Percentiles rank a stretch among this genome's conserved stretches.
Evolutionary conservation across 148 eudicot genomes (phyloP).

Genomic region (Vaccinium darrowii): DNA sequence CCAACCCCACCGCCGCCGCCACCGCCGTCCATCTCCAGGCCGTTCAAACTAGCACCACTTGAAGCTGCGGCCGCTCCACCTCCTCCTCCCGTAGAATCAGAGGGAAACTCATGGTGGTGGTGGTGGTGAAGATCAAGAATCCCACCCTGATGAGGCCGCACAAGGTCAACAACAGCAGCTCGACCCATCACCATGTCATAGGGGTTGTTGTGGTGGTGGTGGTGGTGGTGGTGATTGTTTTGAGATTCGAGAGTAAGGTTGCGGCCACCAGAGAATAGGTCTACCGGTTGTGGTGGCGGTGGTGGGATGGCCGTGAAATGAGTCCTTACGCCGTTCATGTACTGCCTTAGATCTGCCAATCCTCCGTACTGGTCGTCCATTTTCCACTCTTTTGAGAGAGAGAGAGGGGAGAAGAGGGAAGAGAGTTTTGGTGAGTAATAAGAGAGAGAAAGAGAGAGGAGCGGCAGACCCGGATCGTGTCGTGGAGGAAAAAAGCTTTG

Average conservation of each 20-base stretch:
- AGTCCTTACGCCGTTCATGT: slow-evolving; percentile 33
- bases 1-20: slow-evolving; percentile 15
- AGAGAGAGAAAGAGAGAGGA: slow-evolving; percentile 12
- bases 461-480: slow-evolving; percentile 61
- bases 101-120: slow-evolving; percentile 18
- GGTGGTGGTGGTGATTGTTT: slow-evolving; percentile 16
- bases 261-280: slow-evolving; percentile 33
- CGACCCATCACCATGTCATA: slow-evolving; percentile 36
- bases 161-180: background rate
- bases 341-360: slow-evolving; percentile 43
- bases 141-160: slow-evolving; percentile 5
- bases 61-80: background rate
- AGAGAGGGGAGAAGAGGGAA: slow-evolving; percentile 9
- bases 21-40: slow-evolving; percentile 28
- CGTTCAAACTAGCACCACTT: slow-evolving; percentile 18
- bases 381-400: slow-evolving; percentile 7
- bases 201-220: background rate
- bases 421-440: background rate
- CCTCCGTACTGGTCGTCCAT: slow-evolving; percentile 50
- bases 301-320: slow-evolving; percentile 21
- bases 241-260: slow-evolving; percentile 21
- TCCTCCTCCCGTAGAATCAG: slow-evolving; percentile 27
- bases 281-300: slow-evolving; percentile 27
- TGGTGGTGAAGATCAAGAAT: background rate
- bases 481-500: slow-evolving; percentile 33